Conservation (phyloP, 805 yeast species). For the Sugiyamaella marilandica region DNA sequence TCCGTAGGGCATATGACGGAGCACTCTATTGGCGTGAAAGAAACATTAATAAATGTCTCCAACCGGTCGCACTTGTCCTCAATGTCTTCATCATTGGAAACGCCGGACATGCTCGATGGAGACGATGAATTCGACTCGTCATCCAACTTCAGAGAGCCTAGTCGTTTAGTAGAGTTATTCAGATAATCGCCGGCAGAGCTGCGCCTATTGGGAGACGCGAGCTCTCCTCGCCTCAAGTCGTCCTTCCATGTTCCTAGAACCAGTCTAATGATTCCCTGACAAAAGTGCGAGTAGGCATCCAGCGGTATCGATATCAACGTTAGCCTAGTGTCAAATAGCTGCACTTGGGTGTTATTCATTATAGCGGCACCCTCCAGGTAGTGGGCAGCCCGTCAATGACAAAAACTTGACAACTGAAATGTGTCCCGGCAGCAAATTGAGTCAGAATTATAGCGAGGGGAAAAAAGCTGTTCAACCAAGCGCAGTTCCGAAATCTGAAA, state of each 20-base stretch:
- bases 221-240: constrained; percentile 22
- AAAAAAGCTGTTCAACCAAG: too few species aligned
- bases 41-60: constrained; percentile 54
- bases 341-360: constrained; percentile 40
- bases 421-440: too few species aligned
- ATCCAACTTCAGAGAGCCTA: constrained; percentile 9
- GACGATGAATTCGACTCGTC: constrained; percentile 15
- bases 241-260: constrained; percentile 25
- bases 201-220: constrained; percentile 6
- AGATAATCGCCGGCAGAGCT: constrained; percentile 4
- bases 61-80: constrained; percentile 18
- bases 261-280: constrained; percentile 47
- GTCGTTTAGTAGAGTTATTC: constrained; percentile 17
- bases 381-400: too few species aligned
- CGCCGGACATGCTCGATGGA: neutral
- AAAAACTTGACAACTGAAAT: too few species aligned
- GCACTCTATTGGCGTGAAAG: constrained; percentile 59
- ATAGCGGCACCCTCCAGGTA: too few species aligned
- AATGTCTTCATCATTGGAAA: constrained; percentile 11
- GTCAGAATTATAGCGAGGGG: too few species aligned
- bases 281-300: constrained; percentile 48
- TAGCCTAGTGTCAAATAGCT: constrained; percentile 39
- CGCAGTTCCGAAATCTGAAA: too few species aligned
- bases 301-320: constrained; percentile 52
- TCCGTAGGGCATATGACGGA: constrained; percentile 50